phyloP scores from a whole-genome alignment of 2,329 filamentous ascomycete species.

The Stachybotrys chartarum region DNA sequence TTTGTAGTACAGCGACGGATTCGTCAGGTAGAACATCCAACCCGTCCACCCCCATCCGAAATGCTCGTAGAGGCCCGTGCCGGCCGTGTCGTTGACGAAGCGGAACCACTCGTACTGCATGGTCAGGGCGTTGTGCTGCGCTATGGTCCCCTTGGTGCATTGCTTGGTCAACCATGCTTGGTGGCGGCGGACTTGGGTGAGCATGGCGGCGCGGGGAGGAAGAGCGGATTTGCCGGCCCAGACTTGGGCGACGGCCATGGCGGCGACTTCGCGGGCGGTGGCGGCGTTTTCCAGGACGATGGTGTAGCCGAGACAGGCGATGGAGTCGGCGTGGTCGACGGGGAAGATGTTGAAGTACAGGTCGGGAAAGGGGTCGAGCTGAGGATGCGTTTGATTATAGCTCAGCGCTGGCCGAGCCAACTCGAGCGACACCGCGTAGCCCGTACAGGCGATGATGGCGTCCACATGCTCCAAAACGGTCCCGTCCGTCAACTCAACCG shows the following conservation, averaged over 20 bases:
- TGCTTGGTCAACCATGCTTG: constrained; percentile 8
- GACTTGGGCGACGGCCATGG: constrained; percentile 32
- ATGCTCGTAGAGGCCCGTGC: constrained; percentile 30
- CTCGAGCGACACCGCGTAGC: constrained; percentile 19
- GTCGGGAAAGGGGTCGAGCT: constrained; percentile 16
- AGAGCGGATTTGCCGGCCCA: constrained; percentile 28
- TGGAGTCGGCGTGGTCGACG: constrained; percentile 26
- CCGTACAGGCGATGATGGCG: constrained; percentile 23
- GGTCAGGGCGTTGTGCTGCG: constrained; percentile 11
- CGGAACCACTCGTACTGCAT: constrained; percentile 22
- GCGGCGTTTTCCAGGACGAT: constrained; percentile 22
- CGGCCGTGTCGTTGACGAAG: constrained; percentile 30
- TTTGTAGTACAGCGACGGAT: constrained; percentile 26
- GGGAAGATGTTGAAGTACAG: constrained; percentile 36
- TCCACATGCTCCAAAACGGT: constrained; percentile 15
- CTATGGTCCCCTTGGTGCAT: constrained; percentile 6
- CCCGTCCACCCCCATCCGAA: constrained; percentile 29
- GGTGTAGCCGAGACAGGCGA: constrained; percentile 30
- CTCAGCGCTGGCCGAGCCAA: constrained; percentile 7
- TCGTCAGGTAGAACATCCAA: constrained; percentile 28
- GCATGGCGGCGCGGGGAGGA: constrained; percentile 25
- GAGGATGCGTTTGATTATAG: constrained; percentile 4
- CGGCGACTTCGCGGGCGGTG: constrained; percentile 30
- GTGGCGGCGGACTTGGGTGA: constrained; percentile 9
- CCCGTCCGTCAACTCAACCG: constrained; percentile 16